Evolutionary conservation across 1,139 yeast genomes (phyloP).

Genomic region (Candida dubliniensis): DNA sequence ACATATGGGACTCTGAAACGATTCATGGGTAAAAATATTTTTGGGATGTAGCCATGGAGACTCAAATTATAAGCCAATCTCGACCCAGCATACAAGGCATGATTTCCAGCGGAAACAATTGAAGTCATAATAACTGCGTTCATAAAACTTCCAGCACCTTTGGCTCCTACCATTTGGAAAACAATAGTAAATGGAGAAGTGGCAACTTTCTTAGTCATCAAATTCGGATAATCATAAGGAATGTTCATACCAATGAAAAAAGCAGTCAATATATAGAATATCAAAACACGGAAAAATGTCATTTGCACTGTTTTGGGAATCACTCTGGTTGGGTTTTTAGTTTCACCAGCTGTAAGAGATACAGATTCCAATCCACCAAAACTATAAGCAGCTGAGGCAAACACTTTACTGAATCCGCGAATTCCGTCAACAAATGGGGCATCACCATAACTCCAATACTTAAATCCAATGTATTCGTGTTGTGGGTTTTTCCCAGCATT

Average conservation of each 20-base stretch:
- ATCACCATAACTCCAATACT: constrained; percentile 38
- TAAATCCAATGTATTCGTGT: constrained; percentile 41
- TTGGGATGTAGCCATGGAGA: constrained; percentile 42
- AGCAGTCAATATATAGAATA: constrained; percentile 41
- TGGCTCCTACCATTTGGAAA: constrained; percentile 53
- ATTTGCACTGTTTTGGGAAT: constrained; percentile 60
- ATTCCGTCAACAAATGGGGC: constrained; percentile 46
- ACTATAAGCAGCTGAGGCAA: constrained; percentile 62
- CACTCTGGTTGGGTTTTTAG: constrained; percentile 55
- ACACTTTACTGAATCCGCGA: constrained; percentile 38
- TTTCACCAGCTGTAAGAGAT: constrained; percentile 67
- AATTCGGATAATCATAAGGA: constrained; percentile 41
- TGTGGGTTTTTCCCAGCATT: constrained; percentile 36
- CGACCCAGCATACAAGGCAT: constrained; percentile 45
- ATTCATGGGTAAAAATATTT: constrained; percentile 33
- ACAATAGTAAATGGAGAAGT: constrained; percentile 70
- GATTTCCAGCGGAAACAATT: constrained; percentile 48
- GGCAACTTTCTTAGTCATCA: constrained; percentile 40
- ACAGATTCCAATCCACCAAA: constrained; percentile 69
- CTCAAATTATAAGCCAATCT: constrained; percentile 44
- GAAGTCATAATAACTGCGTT: constrained; percentile 46
- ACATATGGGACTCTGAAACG: constrained; percentile 41
- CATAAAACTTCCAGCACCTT: constrained; percentile 45
- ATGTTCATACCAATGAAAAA: constrained; percentile 49
- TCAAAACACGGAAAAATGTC: constrained; percentile 52